Evolutionary conservation across 805 yeast genomes (phyloP).

Genomic region (Candida tibetensis): DNA sequence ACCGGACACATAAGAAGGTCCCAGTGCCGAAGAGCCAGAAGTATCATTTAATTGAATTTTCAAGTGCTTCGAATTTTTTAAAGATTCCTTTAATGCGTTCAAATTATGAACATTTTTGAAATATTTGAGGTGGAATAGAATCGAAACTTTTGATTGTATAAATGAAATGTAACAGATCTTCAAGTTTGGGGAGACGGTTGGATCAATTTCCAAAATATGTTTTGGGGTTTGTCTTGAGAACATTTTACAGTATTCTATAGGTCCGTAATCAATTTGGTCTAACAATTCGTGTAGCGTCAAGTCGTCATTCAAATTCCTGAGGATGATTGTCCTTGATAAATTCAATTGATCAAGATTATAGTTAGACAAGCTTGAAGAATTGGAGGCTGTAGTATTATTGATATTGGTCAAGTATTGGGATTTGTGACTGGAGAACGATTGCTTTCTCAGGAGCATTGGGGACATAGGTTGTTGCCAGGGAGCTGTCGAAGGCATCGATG

Average conservation of each 20-base stretch:
- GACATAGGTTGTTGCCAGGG: conserved; percentile 7
- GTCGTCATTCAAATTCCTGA: conserved; percentile 26
- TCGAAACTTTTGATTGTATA: conserved; percentile 32
- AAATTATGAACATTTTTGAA: conserved; percentile 24
- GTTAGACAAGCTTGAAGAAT: conserved; percentile 12
- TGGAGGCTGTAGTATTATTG: conserved; percentile 8
- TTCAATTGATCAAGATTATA: conserved; percentile 32
- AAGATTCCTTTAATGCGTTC: conserved; percentile 19
- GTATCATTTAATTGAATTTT: conserved; percentile 29
- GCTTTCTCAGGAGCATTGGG: conserved; percentile 3
- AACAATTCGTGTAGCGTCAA: conserved; percentile 34
- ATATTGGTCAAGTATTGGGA: conserved; percentile 8
- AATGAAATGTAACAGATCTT: conserved; percentile 38
- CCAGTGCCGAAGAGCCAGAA: background rate
- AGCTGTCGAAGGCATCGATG: conserved; percentile 2
- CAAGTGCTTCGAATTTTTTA: conserved; percentile 26
- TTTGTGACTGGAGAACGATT: background rate
- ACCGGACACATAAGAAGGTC: background rate
- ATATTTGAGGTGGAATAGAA: conserved; percentile 33
- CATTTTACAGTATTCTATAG: conserved; percentile 57
- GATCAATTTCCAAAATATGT: conserved; percentile 9
- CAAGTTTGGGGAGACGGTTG: conserved; percentile 11
- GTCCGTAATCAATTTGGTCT: conserved; percentile 53
- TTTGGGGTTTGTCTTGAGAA: conserved; percentile 29
- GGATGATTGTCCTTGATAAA: conserved; percentile 35